Base-by-base conservation (phyloP, 768 basidiomycete species). In the Calvatia gigantea region DNA sequence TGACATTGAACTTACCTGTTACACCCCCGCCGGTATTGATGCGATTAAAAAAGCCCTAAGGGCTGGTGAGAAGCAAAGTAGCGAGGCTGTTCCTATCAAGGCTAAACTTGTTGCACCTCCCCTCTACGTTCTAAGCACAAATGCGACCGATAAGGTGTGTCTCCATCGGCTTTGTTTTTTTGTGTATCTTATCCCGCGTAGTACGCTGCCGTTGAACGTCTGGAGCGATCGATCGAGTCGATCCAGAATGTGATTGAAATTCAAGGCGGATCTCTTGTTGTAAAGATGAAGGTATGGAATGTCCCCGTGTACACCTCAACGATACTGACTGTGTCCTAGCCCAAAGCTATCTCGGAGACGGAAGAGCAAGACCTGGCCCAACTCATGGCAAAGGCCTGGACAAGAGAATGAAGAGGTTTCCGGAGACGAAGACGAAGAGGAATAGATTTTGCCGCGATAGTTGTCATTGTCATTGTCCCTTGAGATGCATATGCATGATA, bases 321-420 rank as follows among this genome's bases (percentile, higher is more conserved):
- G 6, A 19, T 25, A 21, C 59, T 44, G 15, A 38, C 44, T 38
- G n/a, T 21, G 58, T 17, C 59, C 28, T 62, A 97, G 94, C 97
- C 97, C 58, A 98, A 98, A 79, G 94, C 96, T 2, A 89, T 99
- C 33, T 94, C 92, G 23, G 97, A 98, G 70, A 91, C 91, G 4
- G 97, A 99, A 73, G 97, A 99, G 70, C 90, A 94, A 61, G 97
- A 98, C 68, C 83, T 99, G 60, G 95, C 94, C 0, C 90, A 94
- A 61, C 88, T 97, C 64, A 98, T 99, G 96, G 92, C 89, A 35
- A 91, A 93, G 70, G 94, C 89, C n/a, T 17, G 89, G 89, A 56
- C 81, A 85, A 67, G 96, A 97, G 74, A 99, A 99, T 68, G 91
- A 87, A 4, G 95, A 99, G 67, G 92, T 98, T 0, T 94, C 92